Evolutionary conservation across 129 eudicot species (phyloP).

Genomic region (Helianthus tuberosus): DNA sequence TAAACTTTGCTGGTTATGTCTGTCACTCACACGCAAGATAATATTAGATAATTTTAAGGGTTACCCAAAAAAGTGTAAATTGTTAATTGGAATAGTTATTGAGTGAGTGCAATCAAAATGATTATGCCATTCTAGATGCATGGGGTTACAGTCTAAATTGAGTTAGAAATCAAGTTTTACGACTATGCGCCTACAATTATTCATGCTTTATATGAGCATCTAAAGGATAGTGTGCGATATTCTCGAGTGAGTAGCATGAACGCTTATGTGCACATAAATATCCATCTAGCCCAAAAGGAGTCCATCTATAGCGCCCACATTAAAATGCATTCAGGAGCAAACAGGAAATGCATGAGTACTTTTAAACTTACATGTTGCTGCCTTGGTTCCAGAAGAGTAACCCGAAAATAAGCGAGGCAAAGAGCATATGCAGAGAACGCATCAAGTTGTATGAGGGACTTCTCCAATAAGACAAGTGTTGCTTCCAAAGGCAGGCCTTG

Average conservation of each 20-base stretch:
- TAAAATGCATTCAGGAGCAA: background rate
- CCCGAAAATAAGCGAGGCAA: conserved; percentile 58
- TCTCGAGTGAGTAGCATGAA: too few species aligned
- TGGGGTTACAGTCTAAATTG: too few species aligned
- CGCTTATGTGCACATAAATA: too few species aligned
- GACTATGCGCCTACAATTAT: too few species aligned
- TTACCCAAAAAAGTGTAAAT: background rate
- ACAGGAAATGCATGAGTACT: background rate
- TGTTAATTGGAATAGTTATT: background rate
- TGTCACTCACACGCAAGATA: conserved; percentile 19
- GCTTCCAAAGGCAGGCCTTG: conserved; percentile 75
- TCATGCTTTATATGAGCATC: too few species aligned
- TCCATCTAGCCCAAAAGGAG: too few species aligned
- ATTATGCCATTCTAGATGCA: background rate
- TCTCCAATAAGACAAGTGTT: conserved; percentile 80
- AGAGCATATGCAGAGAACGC: conserved; percentile 43
- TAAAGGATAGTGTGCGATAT: too few species aligned
- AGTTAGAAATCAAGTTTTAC: too few species aligned
- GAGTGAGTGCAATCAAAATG: background rate
- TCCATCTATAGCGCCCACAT: too few species aligned
- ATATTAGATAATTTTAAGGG: conserved; percentile 17
- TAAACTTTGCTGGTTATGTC: conserved; percentile 58
- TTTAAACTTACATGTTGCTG: conserved; percentile 52
- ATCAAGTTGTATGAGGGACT: conserved; percentile 68
- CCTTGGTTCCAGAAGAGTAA: conserved; percentile 66